Evolutionary conservation across 805 yeast genomes (phyloP), one percentile per base, ranked within the genome.

Genomic region (Brettanomyces custersianus): DNA sequence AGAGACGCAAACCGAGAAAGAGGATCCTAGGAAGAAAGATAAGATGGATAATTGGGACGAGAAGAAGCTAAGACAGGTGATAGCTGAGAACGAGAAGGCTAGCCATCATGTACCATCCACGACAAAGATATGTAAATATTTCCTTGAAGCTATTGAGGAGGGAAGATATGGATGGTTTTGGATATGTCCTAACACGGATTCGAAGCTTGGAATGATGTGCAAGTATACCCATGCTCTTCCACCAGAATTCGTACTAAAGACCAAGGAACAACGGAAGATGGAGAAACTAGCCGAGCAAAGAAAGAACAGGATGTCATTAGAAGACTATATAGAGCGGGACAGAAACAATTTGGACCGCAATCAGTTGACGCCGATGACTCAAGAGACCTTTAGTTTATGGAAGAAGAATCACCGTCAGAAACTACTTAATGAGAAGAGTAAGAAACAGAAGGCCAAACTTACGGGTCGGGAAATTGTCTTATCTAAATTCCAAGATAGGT

Each of bases 81-180:
- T 92, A 51, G 39, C 71, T 45, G 86, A 96, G 36, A 92, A 92
- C 63, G 96, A 88, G 51, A 97, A 98, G 35, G 92, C 92, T 57
- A 87, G 80, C 37, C 77, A 77, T 57, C n/a, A n/a, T n/a, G n/a
- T n/a, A n/a, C 86, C 96, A 9, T 87, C 96, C 11, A 92, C 99
- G 0, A 96, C 90, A 45, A 92, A 74, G 47, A 84, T 92, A 33
- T 92, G 99, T 72, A 92, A 88, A 59, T 76, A 60, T 60, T 94
- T 92, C 64, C 84, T 92, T 46, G 95, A 87, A 41, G 97, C 98
- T 0, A 96, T 92, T 39, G 99, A 92, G 56, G 86, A 87, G 54
- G 92, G 90, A 40, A 90, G 90, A 56, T 92, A 92, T 57, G 98
- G 98, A 54, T 92, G 98, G 98, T 88, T 92, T 62, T 92, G 98